Base-by-base conservation (phyloP, 73 alveolate genomes). In the Tetrahymena elliotti region DNA sequence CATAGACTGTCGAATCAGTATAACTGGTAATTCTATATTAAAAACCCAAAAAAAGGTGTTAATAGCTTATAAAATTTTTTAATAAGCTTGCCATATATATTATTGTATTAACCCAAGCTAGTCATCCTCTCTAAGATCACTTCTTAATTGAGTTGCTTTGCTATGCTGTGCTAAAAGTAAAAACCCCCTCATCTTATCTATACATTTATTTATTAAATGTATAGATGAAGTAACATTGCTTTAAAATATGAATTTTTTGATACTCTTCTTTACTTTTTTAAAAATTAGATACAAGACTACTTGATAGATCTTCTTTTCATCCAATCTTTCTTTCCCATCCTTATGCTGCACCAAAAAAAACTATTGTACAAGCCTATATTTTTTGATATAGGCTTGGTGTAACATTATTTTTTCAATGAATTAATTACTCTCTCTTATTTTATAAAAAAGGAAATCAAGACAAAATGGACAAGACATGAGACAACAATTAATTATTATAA, bases 1-100 rank as follows among this genome's bases (percentile, higher is more conserved):
- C 88, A 68, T 68, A 68, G 88, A 68, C 88, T 68, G 88, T 68
- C 88, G 88, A 68, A 68, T 68, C 88, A 68, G 88, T 68, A 68
- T 68, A 68, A 68, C 88, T 68, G 88, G 88, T 10, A 68, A 68
- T 68, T 68, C 88, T 68, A 68, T 68, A 68, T 68, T 68, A 68
- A 68, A 68, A n/a, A n/a, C 88, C 88, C 88, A n/a, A 27, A 27
- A 7, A 24, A 68, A 68, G 3, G 88, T 68, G 88, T 35, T 18
- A 6, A 1, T 24, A 31, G 88, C 88, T 3, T 10, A 68, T 27
- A 68, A 68, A n/a, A 68, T 68, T 68, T 68, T 68, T 68, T 31
- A 4, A 3, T 24, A 27, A 27, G 88, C 88, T 31, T 22, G 33
- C 88, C 88, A 68, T 16, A 68, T 27, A 68, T 24, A 18, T 31